Percentiles rank a stretch among this genome's conserved stretches.
These are phyloP conservation scores for Onygenales sp. DNA, from an alignment of 2,329 filamentous ascomycete species.

Conservation along the genomic window DNA sequence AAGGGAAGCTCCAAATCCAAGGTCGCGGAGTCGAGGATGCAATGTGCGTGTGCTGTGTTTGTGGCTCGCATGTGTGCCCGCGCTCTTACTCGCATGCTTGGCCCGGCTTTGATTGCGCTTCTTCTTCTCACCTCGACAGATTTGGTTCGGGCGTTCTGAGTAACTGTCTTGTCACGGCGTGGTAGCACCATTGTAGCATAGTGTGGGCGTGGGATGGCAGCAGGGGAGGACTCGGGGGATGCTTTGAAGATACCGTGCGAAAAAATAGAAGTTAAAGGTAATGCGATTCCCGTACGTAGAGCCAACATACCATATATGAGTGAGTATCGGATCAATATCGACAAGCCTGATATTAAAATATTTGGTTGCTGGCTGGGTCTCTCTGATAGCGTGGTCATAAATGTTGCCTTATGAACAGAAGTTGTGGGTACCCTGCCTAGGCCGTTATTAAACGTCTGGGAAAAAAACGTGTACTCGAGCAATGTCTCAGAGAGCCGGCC, in stretches of 20 bases:
- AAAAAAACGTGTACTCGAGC: not conserved
- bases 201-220: not conserved
- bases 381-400: not conserved
- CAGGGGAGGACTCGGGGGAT: not conserved
- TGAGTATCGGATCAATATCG: not conserved
- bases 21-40: no score
- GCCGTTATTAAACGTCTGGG: not conserved
- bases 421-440: not conserved
- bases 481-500: not conserved
- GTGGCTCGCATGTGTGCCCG: no score
- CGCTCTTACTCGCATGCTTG: no score
- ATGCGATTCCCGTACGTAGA: not conserved
- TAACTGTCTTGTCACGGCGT: not conserved
- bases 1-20: no score
- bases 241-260: not conserved
- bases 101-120: no score
- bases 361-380: not conserved
- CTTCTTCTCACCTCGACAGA: no score
- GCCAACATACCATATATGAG: not conserved
- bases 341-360: not conserved
- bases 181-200: not conserved
- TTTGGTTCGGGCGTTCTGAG: not conserved
- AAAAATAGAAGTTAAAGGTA: no score
- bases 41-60: no score
- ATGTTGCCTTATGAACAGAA: not conserved